A percentile compares a stretch with the other conserved stretches of the same genome.
Conservation (phyloP, 192 early-diverging fungal species). For the Pilaira anomala region DNA sequence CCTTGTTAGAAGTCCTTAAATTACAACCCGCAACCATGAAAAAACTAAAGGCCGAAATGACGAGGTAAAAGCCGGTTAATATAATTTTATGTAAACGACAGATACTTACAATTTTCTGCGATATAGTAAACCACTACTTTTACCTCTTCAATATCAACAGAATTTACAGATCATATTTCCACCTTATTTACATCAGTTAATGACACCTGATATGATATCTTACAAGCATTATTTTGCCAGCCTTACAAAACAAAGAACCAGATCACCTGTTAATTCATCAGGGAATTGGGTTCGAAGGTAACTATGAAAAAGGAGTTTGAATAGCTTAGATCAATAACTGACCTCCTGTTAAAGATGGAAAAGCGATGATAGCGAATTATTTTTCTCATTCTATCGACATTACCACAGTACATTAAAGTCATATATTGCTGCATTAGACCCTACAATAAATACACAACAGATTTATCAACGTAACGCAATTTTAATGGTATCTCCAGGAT, state of each 20-base stretch:
- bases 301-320: background rate
- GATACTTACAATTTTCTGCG: no score
- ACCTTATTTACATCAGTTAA: no score
- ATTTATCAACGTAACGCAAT: constrained; percentile 21
- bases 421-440: constrained; percentile 28
- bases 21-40: no score
- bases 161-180: no score
- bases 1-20: no score
- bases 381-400: constrained; percentile 49
- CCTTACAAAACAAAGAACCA: background rate
- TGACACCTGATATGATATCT: background rate
- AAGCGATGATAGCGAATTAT: constrained; percentile 50
- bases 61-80: no score
- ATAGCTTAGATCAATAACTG: no score
- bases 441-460: constrained; percentile 8
- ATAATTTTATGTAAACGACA: no score
- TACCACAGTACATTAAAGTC: constrained; percentile 40
- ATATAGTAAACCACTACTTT: no score
- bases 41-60: no score
- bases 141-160: no score
- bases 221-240: background rate
- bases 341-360: constrained; percentile 33
- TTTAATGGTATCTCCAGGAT: constrained; percentile 40
- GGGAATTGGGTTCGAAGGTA: constrained; percentile 4
- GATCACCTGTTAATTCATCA: background rate